Percentiles rank a stretch among this genome's conserved stretches.
Conservation (phyloP, 495 filamentous ascomycete species). For the Aspergillus funiculosus region DNA sequence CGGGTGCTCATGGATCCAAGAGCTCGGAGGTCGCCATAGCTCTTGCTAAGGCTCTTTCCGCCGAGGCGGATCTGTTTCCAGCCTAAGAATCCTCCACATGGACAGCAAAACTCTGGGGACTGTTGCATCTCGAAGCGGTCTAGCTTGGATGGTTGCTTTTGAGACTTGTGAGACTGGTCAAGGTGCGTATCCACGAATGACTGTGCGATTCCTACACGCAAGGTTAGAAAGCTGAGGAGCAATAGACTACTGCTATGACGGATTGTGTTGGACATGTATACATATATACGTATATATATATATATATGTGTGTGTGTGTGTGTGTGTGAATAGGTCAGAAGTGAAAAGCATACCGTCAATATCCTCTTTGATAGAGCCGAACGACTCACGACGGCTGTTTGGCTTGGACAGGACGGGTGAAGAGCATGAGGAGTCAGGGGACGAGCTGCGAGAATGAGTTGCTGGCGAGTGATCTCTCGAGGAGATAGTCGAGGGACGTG, state of each 20-base stretch:
- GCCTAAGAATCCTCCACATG: constrained; percentile 62
- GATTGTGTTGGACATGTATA: too few relatives aligned
- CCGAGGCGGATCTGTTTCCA: constrained; percentile 66
- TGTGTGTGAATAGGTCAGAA: constrained; percentile 5
- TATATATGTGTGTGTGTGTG: too few relatives aligned
- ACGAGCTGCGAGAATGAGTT: constrained; percentile 32
- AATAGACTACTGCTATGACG: neutral
- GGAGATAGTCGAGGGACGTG: constrained; percentile 19
- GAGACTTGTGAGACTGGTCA: constrained; percentile 51
- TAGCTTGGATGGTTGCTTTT: constrained; percentile 41
- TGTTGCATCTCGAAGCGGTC: constrained; percentile 32
- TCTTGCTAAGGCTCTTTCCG: constrained; percentile 63
- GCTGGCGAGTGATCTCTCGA: constrained; percentile 24
- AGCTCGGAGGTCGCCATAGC: constrained; percentile 60
- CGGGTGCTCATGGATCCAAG: constrained; percentile 43
- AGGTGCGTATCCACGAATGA: constrained; percentile 64
- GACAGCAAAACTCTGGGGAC: constrained; percentile 60
- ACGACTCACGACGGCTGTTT: constrained; percentile 38
- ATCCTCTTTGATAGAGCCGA: constrained; percentile 46
- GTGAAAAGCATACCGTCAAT: constrained; percentile 31
- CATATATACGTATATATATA: too few relatives aligned
- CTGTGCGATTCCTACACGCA: constrained; percentile 54
- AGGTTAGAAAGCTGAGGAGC: neutral
- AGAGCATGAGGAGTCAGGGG: constrained; percentile 32
- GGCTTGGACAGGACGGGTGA: constrained; percentile 39